Base-by-base conservation (phyloP, 305 asterid species). In the Fraxinus latifolia region DNA sequence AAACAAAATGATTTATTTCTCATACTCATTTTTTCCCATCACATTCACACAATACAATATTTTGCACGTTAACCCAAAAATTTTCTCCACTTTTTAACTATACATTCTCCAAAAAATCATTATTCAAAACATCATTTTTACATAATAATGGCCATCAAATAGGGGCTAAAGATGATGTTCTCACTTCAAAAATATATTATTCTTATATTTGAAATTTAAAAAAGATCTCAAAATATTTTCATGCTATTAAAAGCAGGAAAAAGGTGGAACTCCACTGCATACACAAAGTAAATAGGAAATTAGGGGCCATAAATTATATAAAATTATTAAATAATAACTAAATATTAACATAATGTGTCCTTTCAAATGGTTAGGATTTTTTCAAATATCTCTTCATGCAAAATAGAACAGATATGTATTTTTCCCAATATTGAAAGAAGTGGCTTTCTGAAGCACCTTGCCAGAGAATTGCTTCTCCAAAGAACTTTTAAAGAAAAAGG, bases 391-490 rank as follows among this genome's bases (percentile, higher is more conserved):
- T 31, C 76, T 31, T 70, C 42, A 8, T 70, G 76, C 4, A 70
- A 70, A 68, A 27, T 8, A 27, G 36, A 67, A 27, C 19, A 27
- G 36, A 27, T 3, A 3, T 12, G 19, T 27, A 67, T 11, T 25
- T 65, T 27, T 60, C 8, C 74, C 36, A 11, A 67, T 67, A 11
- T 27, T 27, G 36, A 27, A 67, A 67, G 36, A 67, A 72, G 82
- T 80, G 79, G 58, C 74, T 11, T 81, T 55, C 60, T 31, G 32
- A 27, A 82, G 83, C 79, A 73, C 2, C 67, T 73, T 34, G 33
- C 74, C 75, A 80, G 82, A 82, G 58, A 60, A 72, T 21, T 74
- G 50, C 83, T 67, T 74, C 74, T 65, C 74, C 42, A 67, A 77
- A 53, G 76, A 34, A 72, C 62, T 58, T 76, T 27, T 74, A 79